Conservation (phyloP, 495 filamentous ascomycete genomes). For the Barbatosphaeria neglecta region DNA sequence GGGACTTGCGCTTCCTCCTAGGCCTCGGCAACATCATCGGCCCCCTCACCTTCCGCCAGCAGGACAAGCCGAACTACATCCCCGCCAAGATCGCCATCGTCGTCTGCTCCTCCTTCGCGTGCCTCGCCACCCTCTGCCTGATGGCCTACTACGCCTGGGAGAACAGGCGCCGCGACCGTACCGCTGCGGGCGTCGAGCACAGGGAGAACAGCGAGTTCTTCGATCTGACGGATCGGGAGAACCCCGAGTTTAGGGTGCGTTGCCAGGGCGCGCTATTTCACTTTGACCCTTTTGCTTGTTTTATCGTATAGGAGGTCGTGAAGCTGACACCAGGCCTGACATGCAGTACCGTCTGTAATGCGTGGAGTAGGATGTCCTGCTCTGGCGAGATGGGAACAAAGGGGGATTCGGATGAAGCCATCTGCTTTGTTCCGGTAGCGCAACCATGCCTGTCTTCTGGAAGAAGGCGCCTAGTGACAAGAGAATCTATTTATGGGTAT, state of each 20-base stretch:
- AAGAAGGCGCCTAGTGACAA: no score
- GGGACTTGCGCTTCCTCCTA: neutral
- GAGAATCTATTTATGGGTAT: no score
- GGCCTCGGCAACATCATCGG: constrained; percentile 14
- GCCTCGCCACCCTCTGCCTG: constrained; percentile 25
- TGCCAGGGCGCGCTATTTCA: no score
- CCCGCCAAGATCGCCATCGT: constrained; percentile 14
- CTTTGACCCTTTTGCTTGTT: neutral
- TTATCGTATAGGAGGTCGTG: no score
- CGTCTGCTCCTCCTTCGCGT: constrained; percentile 2
- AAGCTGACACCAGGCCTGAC: no score
- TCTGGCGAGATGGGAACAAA: no score
- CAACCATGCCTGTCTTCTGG: no score
- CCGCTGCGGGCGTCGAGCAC: constrained; percentile 27
- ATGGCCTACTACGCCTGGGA: constrained; percentile 21
- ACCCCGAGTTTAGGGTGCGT: constrained; percentile 32
- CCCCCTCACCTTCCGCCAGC: constrained; percentile 13
- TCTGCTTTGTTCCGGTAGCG: no score
- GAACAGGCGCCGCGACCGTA: constrained; percentile 42
- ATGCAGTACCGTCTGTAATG: no score
- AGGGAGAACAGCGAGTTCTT: constrained; percentile 31
- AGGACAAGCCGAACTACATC: constrained; percentile 9
- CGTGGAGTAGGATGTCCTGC: no score
- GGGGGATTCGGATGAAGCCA: no score
- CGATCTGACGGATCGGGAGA: constrained; percentile 47